A percentile compares a stretch with the other conserved stretches of the same genome.
Evolutionary conservation across 2,329 filamentous ascomycete species (phyloP).

Genomic region (Thelonectria olida): DNA sequence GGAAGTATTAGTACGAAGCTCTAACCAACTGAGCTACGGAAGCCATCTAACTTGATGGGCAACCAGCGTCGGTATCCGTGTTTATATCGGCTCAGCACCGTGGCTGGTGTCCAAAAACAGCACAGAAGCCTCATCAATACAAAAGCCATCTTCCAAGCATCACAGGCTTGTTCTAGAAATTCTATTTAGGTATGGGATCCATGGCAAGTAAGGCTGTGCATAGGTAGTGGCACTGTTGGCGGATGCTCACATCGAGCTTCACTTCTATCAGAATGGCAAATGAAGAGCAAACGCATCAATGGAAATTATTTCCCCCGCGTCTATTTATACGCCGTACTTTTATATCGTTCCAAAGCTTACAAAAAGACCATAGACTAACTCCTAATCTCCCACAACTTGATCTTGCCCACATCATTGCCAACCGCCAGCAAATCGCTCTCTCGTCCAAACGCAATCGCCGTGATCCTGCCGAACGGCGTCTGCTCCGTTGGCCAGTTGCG

Average conservation of each 20-base stretch:
- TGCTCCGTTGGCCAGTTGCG: conserved; percentile 95
- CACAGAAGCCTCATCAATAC: not conserved
- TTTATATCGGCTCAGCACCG: no score
- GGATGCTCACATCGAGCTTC: no score
- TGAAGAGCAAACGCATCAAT: not conserved
- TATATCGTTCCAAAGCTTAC: conserved; percentile 23
- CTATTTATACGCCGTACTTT: conserved; percentile 29
- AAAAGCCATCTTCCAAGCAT: no score
- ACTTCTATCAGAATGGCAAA: not conserved
- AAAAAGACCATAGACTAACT: conserved; percentile 52
- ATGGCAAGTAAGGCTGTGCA: no score
- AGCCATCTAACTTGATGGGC: conserved; percentile 35
- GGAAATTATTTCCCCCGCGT: conserved; percentile 8
- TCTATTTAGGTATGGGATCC: no score
- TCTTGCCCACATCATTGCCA: conserved; percentile 88
- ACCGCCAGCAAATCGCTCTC: conserved; percentile 80
- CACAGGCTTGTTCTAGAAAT: no score
- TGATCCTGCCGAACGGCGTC: conserved; percentile 87
- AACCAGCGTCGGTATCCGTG: no score
- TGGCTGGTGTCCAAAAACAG: no score
- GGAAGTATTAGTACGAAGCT: conserved; percentile 43
- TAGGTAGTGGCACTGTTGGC: no score
- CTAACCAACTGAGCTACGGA: no score
- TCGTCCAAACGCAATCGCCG: conserved; percentile 74
- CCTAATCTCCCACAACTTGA: conserved; percentile 90